Base-by-base conservation (phyloP, 768 basidiomycete species). In the Auricularia sp. region DNA sequence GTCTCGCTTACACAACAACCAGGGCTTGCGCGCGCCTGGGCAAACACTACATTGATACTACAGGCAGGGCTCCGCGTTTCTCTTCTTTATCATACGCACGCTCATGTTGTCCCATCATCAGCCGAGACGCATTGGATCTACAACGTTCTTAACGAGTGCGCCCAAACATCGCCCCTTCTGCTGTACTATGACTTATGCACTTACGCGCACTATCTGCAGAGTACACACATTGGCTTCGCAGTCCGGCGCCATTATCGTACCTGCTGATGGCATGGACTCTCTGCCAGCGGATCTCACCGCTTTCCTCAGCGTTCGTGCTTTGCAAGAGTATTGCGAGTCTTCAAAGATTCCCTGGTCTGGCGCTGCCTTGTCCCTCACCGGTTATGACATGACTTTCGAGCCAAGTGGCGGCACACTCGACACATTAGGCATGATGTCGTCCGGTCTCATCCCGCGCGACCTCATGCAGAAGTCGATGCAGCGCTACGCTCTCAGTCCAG, bases 21-120 rank as follows among this genome's bases (percentile, higher is more conserved):
- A 90, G 83, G 64, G 87, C 88, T 3, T 96, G 93, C 67, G 88
- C 87, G 3, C 77, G 76, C 42, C 77, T 87, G 65, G 87, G 89
- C 4, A 81, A 84, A 6, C 91, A 95, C 74, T 96, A 96, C 72
- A 85, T 93, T 34, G 95, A 98, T 74, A 77, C 94, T 39, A 84
- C 88, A 1, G 88, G 61, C 33, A 29, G 29, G 29, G 29, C 29
- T 29, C 29, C 29, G 29, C 29, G 29, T 29, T 29, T 29, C 29
- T 29, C 29, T 29, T 29, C 29, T 29, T 29, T 29, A 29, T 29
- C 29, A 29, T 29, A 29, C 2, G 29, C 29, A 29, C 29, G 29
- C 29, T 29, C 29, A 29, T 29, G 29, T 29, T 29, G 29, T 29
- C 29, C 29, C 29, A 29, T 29, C 29, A 29, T 29, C 29, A 67